Percentiles rank a stretch among this genome's conserved stretches.
These are phyloP conservation scores for Ogataea methanolica DNA, from an alignment of 805 yeast species.

Conservation along the genomic window DNA sequence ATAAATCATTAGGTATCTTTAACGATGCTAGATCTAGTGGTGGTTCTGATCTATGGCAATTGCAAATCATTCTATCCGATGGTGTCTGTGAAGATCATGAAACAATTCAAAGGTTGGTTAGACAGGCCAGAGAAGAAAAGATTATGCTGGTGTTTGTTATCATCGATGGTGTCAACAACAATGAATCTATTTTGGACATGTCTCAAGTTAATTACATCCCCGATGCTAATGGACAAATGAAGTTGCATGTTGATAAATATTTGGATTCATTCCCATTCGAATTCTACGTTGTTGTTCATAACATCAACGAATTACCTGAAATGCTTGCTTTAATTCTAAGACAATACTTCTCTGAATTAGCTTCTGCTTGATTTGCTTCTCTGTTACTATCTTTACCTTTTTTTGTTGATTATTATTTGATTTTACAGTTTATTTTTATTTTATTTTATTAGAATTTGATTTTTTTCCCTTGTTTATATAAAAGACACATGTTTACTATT, in stretches of 20 bases:
- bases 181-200: conserved; percentile 90
- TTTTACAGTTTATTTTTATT: neutral
- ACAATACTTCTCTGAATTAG: conserved; percentile 82
- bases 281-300: conserved; percentile 88
- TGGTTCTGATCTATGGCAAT: conserved; percentile 76
- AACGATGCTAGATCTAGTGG: conserved; percentile 44
- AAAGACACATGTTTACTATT: too few species aligned
- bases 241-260: conserved; percentile 74
- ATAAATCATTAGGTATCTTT: conserved; percentile 69
- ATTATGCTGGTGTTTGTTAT: conserved; percentile 94
- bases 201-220: conserved; percentile 82
- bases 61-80: conserved; percentile 89
- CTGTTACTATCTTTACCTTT: neutral
- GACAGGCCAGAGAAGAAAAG: conserved; percentile 86
- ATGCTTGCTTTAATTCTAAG: conserved; percentile 85
- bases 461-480: too few species aligned
- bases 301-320: conserved; percentile 85
- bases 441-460: too few species aligned
- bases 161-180: conserved; percentile 81
- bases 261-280: conserved; percentile 96
- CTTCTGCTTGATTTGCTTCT: conserved; percentile 21
- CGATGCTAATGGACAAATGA: conserved; percentile 64
- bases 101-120: conserved; percentile 73
- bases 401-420: neutral
- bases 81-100: conserved; percentile 97